A percentile compares a stretch with the other conserved stretches of the same genome.
These are phyloP conservation scores for Boechera divaricarpa DNA, from an alignment of 345 rosid genomes.

Conservation along the genomic window DNA sequence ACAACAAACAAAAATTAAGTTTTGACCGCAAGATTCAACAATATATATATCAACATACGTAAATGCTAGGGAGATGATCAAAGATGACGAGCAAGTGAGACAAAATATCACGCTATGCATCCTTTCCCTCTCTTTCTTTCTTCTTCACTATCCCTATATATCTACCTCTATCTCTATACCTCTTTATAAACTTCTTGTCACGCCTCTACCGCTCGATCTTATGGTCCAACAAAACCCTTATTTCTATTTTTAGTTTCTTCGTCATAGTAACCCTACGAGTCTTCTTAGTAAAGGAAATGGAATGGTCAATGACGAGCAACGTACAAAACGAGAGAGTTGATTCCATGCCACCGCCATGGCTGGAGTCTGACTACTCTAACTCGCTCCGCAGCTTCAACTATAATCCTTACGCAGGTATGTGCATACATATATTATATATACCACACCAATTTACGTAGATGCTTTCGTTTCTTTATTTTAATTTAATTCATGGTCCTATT, in stretches of 20 bases:
- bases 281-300: neutral
- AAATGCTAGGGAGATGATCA: neutral
- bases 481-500: neutral
- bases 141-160: neutral
- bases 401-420: constrained; percentile 58
- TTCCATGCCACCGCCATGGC: constrained; percentile 5
- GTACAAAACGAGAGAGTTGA: constrained; percentile 9
- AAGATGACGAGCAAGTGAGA: constrained; percentile 39
- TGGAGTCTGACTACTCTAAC: constrained; percentile 47
- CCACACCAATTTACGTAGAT: neutral
- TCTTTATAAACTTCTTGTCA: constrained; percentile 9
- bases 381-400: constrained; percentile 58
- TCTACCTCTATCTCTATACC: neutral
- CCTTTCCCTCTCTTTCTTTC: neutral
- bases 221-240: constrained; percentile 42
- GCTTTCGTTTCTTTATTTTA: neutral
- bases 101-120: constrained; percentile 27
- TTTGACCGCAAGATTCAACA: neutral
- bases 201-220: constrained; percentile 32
- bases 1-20: neutral
- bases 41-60: neutral
- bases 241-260: neutral
- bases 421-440: constrained; percentile 6
- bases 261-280: neutral
- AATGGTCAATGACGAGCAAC: constrained; percentile 21